These are phyloP conservation scores for Mycena latifolia DNA, from an alignment of 768 basidiomycete species.

Conservation along the genomic window DNA sequence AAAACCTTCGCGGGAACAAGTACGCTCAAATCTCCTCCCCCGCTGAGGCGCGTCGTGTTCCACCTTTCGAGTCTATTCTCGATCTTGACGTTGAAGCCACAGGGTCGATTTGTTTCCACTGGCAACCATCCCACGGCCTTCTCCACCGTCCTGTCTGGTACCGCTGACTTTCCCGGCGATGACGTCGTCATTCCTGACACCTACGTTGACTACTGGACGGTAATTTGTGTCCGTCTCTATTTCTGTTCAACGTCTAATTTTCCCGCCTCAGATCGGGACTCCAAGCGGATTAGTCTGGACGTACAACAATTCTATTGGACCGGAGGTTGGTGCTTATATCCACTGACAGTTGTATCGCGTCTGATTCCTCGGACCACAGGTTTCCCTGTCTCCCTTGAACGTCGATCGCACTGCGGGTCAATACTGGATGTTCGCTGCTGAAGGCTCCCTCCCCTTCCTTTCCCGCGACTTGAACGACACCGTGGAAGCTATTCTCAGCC, in stretches of 20 bases:
- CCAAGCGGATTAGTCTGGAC: constrained; percentile 31
- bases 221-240: neutral
- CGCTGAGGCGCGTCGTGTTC: constrained; percentile 21
- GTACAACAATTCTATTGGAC: constrained; percentile 19
- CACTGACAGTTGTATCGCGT: neutral
- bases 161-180: constrained; percentile 31
- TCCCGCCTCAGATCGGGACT: constrained; percentile 16
- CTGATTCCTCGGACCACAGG: constrained; percentile 10
- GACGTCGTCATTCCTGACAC: constrained; percentile 25
- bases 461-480: constrained; percentile 20
- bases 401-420: constrained; percentile 24
- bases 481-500: constrained; percentile 12
- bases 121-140: constrained; percentile 21
- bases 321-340: constrained; percentile 18
- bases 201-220: constrained; percentile 33
- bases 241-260: neutral
- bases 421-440: constrained; percentile 33
- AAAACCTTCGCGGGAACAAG: constrained; percentile 30
- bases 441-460: constrained; percentile 27
- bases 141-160: constrained; percentile 29
- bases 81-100: neutral
- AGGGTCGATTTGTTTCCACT: constrained; percentile 29
- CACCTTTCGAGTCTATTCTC: neutral
- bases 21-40: constrained; percentile 28
- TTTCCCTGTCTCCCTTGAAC: constrained; percentile 23